Base-by-base conservation (phyloP, 192 early-diverging fungal species). In the Phycomyces blakesleeanus region DNA sequence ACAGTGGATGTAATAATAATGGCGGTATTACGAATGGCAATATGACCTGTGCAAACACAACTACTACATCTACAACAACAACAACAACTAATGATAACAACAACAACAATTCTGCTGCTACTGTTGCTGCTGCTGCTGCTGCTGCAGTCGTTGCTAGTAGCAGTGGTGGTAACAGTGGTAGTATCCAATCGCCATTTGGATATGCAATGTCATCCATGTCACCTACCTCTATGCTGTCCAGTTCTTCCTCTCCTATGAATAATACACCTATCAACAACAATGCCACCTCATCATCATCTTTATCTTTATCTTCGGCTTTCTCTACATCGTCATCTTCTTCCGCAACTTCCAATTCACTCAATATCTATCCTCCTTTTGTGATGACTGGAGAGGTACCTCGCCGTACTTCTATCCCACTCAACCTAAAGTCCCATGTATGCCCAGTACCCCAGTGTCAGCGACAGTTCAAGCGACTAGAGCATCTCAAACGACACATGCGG, bases 401-500 rank as follows among this genome's bases (percentile, higher is more conserved):
- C 20, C 27, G 42, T 9, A 15, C 41, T 4, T 49, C 59, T 14
- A 51, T 41, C 4, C 37, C 37, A 40, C 21, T 18, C 4, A 41
- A 39, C 12, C 22, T 38, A 26, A 66, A 65, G 42, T 20, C 22
- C 4, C 74, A 76, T 51, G 44, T 67, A 20, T 76, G 74, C 47
- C 68, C 53, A 21, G 51, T 71, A 0, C 20, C 41, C 29, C 54
- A 67, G 39, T 86, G 84, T 52, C 72, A 67, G 0, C 74, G 80
- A 51, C 69, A 77, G 8, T 93, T 93, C 68, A 91, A 93, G 67
- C 84, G 89, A 44, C 80, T 84, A 55, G 89, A 91, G 66, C 91
- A 93, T 62, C 79, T 93, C n/a, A 84, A 87, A 55, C 73, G 91
- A 21, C 90, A 93, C 72, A 82, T 83, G 69, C 83, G 91, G 16